Conservation (phyloP, 2,329 filamentous ascomycete species). For the Shiraia sp. region DNA sequence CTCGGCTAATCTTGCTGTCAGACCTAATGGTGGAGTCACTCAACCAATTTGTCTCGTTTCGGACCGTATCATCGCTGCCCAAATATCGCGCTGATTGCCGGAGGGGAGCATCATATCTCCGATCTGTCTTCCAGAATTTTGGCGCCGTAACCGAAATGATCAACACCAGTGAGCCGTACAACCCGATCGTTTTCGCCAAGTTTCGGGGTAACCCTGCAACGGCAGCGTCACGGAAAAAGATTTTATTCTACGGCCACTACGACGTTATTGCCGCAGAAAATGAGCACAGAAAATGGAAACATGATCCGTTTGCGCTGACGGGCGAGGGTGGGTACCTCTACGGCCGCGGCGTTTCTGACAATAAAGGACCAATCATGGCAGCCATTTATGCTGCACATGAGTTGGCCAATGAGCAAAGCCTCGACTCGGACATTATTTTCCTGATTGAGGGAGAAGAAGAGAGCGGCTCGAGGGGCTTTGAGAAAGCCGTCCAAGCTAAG, state of each 20-base stretch:
- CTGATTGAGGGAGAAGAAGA: constrained; percentile 97
- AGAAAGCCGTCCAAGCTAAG: constrained; percentile 76
- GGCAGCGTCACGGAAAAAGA: constrained; percentile 72
- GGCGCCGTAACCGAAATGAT: constrained; percentile 83
- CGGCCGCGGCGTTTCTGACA: constrained; percentile 94
- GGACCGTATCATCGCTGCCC: constrained; percentile 84
- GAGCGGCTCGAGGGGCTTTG: constrained; percentile 88
- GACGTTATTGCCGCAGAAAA: constrained; percentile 92
- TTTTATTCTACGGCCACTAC: constrained; percentile 97
- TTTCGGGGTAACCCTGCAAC: constrained; percentile 77
- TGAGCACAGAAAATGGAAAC: constrained; percentile 79
- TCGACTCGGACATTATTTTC: constrained; percentile 89
- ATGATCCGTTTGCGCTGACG: constrained; percentile 85
- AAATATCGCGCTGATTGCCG: constrained; percentile 91
- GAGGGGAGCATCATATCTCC: constrained; percentile 86
- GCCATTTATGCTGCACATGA: constrained; percentile 93
- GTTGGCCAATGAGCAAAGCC: constrained; percentile 76
- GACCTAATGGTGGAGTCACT: constrained; percentile 68
- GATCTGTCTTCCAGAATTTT: constrained; percentile 87
- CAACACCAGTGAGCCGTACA: constrained; percentile 75
- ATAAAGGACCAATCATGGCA: constrained; percentile 94
- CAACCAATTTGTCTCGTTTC: constrained; percentile 85
- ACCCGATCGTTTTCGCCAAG: constrained; percentile 90
- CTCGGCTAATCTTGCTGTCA: constrained; percentile 34
- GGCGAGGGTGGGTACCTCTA: constrained; percentile 93